Evolutionary conservation across 1,284 basidiomycete species (phyloP), one percentile per base, ranked within the genome.

Genomic region (Moesziomyces sp.): DNA sequence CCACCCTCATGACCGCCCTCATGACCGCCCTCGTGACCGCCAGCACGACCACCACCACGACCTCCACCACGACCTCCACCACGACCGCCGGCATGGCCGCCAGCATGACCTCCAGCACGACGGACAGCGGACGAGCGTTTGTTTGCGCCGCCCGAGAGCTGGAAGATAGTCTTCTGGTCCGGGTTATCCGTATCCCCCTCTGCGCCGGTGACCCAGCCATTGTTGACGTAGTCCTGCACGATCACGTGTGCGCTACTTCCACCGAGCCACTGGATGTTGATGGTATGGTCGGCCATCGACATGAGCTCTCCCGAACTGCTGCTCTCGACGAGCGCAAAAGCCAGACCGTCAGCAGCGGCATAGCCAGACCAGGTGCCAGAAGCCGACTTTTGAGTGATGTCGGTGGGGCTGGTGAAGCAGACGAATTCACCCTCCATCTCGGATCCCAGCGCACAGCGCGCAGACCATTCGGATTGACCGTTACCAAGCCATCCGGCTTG

Each of bases 321-420:
- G 35, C 35, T 38, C 6, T 38, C 3, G 14, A 38, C 16, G 10
- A 38, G 35, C 14, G 35, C 35, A 38, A 38, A 38, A 2, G 35
- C 35, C 24, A 26, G 24, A 26, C 52, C 52, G 24, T 23, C 28
- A 7, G n/a, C 11, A 24, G 24, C 19, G 23, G 44, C 43, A 6
- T 54, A 54, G 14, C 52, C 52, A 18, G 45, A 30, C 16, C 19
- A 54, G 21, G 30, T 23, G 5, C 44, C 44, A 3, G 44, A 23
- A 2, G 40, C 52, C 10, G 30, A n/a, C 2, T 10, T 28, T 6
- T 38, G 35, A 16, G 28, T 54, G 28, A 54, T 46, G 19, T 54
- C 52, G 3, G 9, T 38, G 44, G 23, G 18, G 16, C 35, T 34
- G n/a, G 52, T 53, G 52, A 54, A 54, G 30, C 52, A 54, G 19